Percentiles rank a stretch among this genome's conserved stretches.
Conservation (phyloP, 148 eudicot species). For the Rhododendron molle region DNA sequence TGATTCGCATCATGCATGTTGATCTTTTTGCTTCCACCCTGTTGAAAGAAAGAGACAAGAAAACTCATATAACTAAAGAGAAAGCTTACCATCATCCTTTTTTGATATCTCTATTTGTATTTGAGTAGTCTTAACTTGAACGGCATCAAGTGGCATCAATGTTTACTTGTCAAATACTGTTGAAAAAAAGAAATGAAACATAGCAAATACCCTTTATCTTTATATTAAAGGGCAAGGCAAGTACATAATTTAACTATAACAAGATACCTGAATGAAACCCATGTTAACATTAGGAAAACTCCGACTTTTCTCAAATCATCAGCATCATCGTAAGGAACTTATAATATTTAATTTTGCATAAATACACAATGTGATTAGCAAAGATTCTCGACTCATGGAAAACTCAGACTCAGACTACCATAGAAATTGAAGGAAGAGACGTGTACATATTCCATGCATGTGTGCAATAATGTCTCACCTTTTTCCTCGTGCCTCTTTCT, state of each 20-base stretch:
- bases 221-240: not conserved
- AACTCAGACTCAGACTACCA: not conserved
- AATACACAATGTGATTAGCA: not conserved
- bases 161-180: not conserved
- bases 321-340: not conserved
- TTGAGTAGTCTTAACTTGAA: not conserved
- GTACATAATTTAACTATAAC: not conserved
- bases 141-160: not conserved
- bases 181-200: not conserved
- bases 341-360: not conserved
- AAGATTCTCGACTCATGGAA: not conserved
- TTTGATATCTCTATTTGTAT: not conserved
- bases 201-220: not conserved
- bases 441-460: not conserved
- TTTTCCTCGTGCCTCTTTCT: slow-evolving; percentile 86
- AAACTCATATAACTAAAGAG: not conserved
- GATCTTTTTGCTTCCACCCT: slow-evolving; percentile 83
- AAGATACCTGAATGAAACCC: not conserved
- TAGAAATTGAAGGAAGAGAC: not conserved
- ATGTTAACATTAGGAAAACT: not conserved
- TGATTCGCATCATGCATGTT: slow-evolving; percentile 77
- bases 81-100: not conserved
- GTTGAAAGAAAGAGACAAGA: not conserved
- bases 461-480: slow-evolving; percentile 38
- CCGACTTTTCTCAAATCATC: not conserved